Conservation (phyloP, 163 green algal genomes). For the Prototheca wickerhamii region DNA sequence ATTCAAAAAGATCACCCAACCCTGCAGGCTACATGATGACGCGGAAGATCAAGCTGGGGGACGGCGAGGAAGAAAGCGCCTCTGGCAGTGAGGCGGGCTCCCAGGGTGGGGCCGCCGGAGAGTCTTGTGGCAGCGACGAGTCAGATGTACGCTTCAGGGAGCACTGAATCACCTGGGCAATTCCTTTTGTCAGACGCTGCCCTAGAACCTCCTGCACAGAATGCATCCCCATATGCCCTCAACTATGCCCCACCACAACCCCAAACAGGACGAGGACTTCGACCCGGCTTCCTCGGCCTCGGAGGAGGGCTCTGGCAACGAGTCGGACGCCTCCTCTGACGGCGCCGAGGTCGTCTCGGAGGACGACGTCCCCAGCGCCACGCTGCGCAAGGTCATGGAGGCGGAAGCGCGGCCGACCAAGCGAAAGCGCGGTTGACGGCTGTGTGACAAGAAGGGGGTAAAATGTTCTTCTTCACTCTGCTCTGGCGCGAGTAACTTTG, state of each 20-base stretch:
- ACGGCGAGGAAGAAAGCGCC: too few relatives aligned
- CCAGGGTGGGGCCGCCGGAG: neutral
- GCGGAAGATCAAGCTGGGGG: neutral
- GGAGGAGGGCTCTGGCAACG: neutral
- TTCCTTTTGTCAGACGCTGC: too few relatives aligned
- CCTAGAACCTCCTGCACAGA: neutral
- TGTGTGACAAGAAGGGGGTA: too few relatives aligned
- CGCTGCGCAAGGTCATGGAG: constrained; percentile 16
- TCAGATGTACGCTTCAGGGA: too few relatives aligned
- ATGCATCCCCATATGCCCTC: neutral
- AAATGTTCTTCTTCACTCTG: neutral
- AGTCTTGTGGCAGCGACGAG: neutral
- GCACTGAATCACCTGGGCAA: too few relatives aligned
- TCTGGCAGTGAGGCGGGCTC: neutral
- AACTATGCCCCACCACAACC: neutral
- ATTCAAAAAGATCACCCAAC: too few relatives aligned
- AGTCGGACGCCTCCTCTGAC: constrained; percentile 6
- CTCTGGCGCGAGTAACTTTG: neutral
- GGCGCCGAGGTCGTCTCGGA: constrained; percentile 30
- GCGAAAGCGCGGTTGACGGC: neutral
- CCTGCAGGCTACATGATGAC: constrained; percentile 2
- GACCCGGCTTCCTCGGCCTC: neutral
- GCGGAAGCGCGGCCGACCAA: neutral
- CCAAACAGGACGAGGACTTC: constrained; percentile 3
- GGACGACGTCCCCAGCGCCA: constrained; percentile 19